phyloP scores from a whole-genome alignment of 2,329 filamentous ascomycete genomes.

The Triangularia setosa region DNA sequence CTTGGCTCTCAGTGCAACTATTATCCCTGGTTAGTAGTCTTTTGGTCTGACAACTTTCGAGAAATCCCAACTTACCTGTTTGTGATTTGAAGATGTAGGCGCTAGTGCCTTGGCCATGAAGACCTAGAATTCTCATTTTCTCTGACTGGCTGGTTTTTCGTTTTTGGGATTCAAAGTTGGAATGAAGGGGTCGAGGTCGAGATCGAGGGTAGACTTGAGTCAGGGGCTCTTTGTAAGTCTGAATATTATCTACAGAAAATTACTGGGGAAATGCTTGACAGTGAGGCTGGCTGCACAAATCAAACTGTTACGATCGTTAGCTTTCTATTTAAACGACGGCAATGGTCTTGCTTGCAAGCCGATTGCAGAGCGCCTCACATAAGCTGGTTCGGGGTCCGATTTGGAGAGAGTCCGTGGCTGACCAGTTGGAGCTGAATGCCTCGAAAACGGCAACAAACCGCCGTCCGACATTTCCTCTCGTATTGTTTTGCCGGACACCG shows the following conservation, averaged over 20 bases:
- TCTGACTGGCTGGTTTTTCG: neutral
- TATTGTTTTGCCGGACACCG: neutral
- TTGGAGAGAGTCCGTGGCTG: conserved; percentile 25
- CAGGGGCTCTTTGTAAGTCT: neutral
- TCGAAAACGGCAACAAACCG: neutral
- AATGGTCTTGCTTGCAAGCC: neutral
- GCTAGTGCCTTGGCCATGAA: conserved; percentile 38
- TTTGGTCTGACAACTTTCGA: neutral
- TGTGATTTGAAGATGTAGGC: conserved; percentile 36
- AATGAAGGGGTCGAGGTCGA: neutral
- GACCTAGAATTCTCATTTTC: conserved; percentile 34
- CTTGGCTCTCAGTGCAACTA: conserved; percentile 35
- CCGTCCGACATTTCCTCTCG: neutral
- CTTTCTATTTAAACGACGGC: neutral
- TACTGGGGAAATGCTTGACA: neutral
- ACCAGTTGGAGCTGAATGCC: neutral
- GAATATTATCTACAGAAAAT: neutral
- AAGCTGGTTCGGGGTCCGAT: conserved; percentile 18
- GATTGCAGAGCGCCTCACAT: neutral
- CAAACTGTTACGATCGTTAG: neutral
- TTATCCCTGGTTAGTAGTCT: neutral
- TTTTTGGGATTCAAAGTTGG: neutral
- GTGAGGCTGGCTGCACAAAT: neutral
- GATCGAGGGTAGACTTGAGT: neutral
- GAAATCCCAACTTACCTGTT: conserved; percentile 29